Conservation (phyloP, 1,139 yeast species). For the Protomyces pachydermus region DNA sequence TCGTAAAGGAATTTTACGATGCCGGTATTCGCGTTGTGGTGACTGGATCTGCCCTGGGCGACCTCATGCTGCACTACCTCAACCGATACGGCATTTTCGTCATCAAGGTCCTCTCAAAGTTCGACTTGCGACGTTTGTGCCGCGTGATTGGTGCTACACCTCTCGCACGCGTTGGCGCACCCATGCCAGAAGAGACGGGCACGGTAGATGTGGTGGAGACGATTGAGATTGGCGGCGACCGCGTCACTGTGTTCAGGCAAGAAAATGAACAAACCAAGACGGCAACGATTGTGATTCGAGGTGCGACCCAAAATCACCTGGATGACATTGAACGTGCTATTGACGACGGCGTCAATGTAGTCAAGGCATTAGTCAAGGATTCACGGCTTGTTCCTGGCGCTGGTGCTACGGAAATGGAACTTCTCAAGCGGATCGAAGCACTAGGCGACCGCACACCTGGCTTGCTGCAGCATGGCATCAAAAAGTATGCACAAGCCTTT, state of each 20-base stretch:
- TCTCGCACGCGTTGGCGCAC: conserved; percentile 89
- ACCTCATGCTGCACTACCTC: conserved; percentile 84
- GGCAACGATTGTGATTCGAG: conserved; percentile 87
- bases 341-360: conserved; percentile 91
- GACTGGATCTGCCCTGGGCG: conserved; percentile 92
- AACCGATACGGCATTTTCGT: conserved; percentile 81
- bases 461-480: conserved; percentile 83
- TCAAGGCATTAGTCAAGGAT: conserved; percentile 81
- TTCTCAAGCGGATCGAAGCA: conserved; percentile 69
- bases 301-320: conserved; percentile 91
- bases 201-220: conserved; percentile 81
- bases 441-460: conserved; percentile 96
- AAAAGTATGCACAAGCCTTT: conserved; percentile 88
- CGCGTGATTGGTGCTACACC: conserved; percentile 98
- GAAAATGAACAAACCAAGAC: conserved; percentile 57
- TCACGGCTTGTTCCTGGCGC: conserved; percentile 87
- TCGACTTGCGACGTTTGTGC: conserved; percentile 86
- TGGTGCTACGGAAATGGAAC: conserved; percentile 91
- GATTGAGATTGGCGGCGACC: conserved; percentile 92
- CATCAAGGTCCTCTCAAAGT: conserved; percentile 85
- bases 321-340: conserved; percentile 96
- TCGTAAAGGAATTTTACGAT: conserved; percentile 76
- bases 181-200: conserved; percentile 93
- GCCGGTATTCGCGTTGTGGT: conserved; percentile 82
- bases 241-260: conserved; percentile 91